Evolutionary conservation across 768 basidiomycete species (phyloP).

Genomic region (Thelephora ganbajun): DNA sequence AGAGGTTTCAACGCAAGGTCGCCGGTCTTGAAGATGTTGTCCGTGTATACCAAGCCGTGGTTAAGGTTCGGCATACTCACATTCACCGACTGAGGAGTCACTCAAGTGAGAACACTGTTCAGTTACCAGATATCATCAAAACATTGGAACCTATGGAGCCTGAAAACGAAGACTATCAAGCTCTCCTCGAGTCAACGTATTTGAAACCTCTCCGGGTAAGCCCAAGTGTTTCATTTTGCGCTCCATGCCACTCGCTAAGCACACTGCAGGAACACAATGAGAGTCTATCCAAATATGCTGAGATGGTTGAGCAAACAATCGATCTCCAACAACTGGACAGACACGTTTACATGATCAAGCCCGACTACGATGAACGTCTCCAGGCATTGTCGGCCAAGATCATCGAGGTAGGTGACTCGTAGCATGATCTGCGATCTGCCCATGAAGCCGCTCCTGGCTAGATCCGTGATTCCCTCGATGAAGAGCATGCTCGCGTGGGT

Average conservation of each 20-base stretch:
- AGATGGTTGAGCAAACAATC: conserved; percentile 94
- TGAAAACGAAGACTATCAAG: conserved; percentile 30
- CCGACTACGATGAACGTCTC: conserved; percentile 75
- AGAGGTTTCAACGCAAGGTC: conserved; percentile 74
- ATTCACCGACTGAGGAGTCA: neutral
- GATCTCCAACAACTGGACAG: conserved; percentile 77
- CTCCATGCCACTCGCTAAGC: neutral
- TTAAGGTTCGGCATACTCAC: conserved; percentile 38
- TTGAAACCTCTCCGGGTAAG: conserved; percentile 44
- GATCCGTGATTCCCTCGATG: conserved; percentile 68
- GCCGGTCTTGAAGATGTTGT: conserved; percentile 92
- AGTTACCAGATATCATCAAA: conserved; percentile 70
- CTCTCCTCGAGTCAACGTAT: conserved; percentile 58
- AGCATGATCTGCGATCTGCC: neutral
- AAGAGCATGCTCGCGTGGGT: conserved; percentile 60
- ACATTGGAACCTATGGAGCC: conserved; percentile 37
- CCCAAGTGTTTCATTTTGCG: neutral
- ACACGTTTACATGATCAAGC: conserved; percentile 85
- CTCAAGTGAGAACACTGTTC: neutral
- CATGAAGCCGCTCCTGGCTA: neutral
- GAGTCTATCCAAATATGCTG: conserved; percentile 63
- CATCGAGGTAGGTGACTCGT: conserved; percentile 16
- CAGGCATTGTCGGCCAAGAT: conserved; percentile 56
- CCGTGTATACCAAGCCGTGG: conserved; percentile 84
- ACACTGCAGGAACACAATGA: conserved; percentile 42